Evolutionary conservation across 805 yeast species (phyloP), one percentile per base, ranked within the genome.

Genomic region (Candida verbasci): DNA sequence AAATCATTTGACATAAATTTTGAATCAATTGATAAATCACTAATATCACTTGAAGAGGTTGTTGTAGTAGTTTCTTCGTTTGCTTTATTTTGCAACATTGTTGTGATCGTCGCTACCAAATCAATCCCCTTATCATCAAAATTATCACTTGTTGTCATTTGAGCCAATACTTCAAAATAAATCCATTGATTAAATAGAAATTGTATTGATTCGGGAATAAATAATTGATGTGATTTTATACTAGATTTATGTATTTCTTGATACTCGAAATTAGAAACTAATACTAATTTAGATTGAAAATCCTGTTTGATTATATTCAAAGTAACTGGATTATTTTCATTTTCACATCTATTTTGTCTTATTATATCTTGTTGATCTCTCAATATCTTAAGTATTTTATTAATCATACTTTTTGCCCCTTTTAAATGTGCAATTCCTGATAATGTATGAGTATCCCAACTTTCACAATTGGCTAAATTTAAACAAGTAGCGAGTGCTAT

Each of bases 401-500:
- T 62, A 40, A 78, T 77, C 72, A 80, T 74, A 9, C 77, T 69
- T 41, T 72, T 69, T 3, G 86, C 86, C 21, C 86, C 86, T 48
- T 73, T 75, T 40, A 80, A 61, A 56, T 80, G 87, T 2, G 82
- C 80, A 37, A 80, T 76, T 9, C 86, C 86, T 17, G 82, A 76
- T 3, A 82, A 70, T 4, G 74, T 78, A 40, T 76, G 81, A 9
- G 78, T 71, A 49, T 78, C 81, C 86, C 86, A 80, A 0, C 81
- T 69, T 50, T 81, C 86, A 26, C 82, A 72, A 40, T 77, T 72
- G 0, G 86, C 82, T 37, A 81, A 58, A 15, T 77, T 74, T 39
- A 81, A 52, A 41, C 86, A 80, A 0, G 85, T 75, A 0, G 82
- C 78, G 15, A 81, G 58, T 1, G 86, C 86, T 9, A 80, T 78